Base-by-base conservation (phyloP, 495 filamentous ascomycete genomes). In the Ramalina intermedia region DNA sequence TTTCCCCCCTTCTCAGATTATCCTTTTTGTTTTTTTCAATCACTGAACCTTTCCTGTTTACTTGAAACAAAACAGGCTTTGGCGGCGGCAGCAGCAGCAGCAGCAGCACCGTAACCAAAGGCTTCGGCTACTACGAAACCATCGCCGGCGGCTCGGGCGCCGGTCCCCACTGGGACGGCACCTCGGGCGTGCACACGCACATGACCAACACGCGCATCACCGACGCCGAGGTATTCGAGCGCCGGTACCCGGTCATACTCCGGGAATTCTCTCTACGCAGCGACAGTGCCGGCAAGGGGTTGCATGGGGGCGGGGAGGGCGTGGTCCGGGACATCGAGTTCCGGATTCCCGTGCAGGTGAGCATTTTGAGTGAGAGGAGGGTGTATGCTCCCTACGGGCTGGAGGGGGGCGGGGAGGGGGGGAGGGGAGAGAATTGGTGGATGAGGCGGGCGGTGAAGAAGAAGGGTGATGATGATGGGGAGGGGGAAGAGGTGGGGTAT, bases 131-230 rank as follows among this genome's bases (percentile, higher is more conserved):
- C 71, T 96, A 96, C 66, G 80, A 81, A 29, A 87, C 87, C 55
- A 66, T 79, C 16, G 87, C 90, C 2, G 91, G 91, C 23, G 91
- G 91, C 8, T 84, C 79, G 54, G 91, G 91, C 45, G 91, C 91
- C 0, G 89, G 90, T 0, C 76, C 84, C 1, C 74, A 74, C 35
- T 98, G 91, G 91, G 74, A 85, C 47, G 91, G 91, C 40, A 87
- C 87, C 7, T 81, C 75, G 44, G 91, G 91, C 39, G 86, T 96
- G 40, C 91, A 98, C 61, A 82, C 80, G 18, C 90, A 96, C 64
- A 98, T 96, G 90, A 98, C 91, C n/a, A 98, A 98, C 63, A 98
- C 91, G 5, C 79, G 91, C 1, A 96, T 96, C 60, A 98, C 91
- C 1, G 91, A 98, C 66, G 74, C 86, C 0, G 91, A 98, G 56